These are phyloP conservation scores for Mortierella sp. DNA, from an alignment of 371 early-diverging fungal genomes.

Conservation along the genomic window DNA sequence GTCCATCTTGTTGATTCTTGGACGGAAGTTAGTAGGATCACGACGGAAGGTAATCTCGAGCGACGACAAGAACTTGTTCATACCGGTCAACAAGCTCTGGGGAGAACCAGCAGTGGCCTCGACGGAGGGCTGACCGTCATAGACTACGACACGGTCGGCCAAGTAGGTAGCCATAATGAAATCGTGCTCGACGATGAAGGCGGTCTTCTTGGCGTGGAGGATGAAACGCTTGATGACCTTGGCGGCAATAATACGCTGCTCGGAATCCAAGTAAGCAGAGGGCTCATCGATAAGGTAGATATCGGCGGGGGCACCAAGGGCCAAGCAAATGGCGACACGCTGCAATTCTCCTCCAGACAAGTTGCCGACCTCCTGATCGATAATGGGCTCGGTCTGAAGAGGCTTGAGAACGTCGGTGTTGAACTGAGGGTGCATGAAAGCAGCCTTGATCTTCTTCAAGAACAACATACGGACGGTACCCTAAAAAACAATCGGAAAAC, in stretches of 20 bases:
- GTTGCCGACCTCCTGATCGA: conserved; percentile 94
- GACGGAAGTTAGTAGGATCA: conserved; percentile 99
- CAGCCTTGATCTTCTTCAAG: conserved; percentile 92
- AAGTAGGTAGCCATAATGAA: conserved; percentile 99
- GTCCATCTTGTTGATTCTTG: conserved; percentile 98
- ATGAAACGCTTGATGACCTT: conserved; percentile 99
- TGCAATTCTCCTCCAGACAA: conserved; percentile 99
- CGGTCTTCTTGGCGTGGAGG: conserved; percentile 97
- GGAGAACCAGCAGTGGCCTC: conserved; percentile 91
- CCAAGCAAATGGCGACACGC: conserved; percentile 98
- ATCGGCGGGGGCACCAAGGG: conserved; percentile 97
- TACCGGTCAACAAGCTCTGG: conserved; percentile 94
- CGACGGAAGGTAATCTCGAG: conserved; percentile 99
- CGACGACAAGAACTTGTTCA: conserved; percentile 94
- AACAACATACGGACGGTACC: conserved; percentile 98
- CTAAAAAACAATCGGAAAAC: conserved; percentile 14
- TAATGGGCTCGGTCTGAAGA: conserved; percentile 92
- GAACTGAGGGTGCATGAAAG: conserved; percentile 97
- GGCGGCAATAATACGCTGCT: conserved; percentile 99
- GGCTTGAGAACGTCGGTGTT: conserved; percentile 99
- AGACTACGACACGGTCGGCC: conserved; percentile 99
- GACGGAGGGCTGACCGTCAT: conserved; percentile 95
- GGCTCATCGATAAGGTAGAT: conserved; percentile 99
- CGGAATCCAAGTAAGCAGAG: conserved; percentile 99
- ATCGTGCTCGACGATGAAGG: conserved; percentile 99